Percentiles rank a stretch among this genome's conserved stretches.
These are phyloP conservation scores for Juglanconis oblonga DNA, from an alignment of 2,329 filamentous ascomycete species.

Conservation along the genomic window DNA sequence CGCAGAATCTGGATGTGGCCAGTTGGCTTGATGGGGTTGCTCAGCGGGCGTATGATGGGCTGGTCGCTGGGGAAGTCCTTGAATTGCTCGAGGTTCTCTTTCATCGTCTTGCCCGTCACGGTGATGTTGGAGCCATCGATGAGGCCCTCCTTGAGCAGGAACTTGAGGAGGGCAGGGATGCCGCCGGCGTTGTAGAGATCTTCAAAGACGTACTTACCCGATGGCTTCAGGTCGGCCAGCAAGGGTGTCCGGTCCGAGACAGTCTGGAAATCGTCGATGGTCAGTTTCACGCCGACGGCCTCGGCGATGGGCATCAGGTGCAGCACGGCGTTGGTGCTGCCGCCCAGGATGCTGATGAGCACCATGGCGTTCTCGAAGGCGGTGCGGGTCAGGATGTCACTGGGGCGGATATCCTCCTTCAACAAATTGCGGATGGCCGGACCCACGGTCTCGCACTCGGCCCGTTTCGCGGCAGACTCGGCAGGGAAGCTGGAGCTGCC, in stretches of 20 bases:
- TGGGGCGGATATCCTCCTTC: slow-evolving; percentile 72
- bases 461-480: slow-evolving; percentile 66
- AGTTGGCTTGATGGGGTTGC: slow-evolving; percentile 80
- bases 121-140: slow-evolving; percentile 79
- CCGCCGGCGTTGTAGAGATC: slow-evolving; percentile 83
- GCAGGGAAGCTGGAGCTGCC: slow-evolving; percentile 79
- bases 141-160: slow-evolving; percentile 78
- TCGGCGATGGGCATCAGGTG: slow-evolving; percentile 83
- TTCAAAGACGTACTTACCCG: slow-evolving; percentile 83
- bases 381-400: slow-evolving; percentile 74
- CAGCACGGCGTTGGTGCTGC: slow-evolving; percentile 82
- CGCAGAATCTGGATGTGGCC: slow-evolving; percentile 88
- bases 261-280: slow-evolving; percentile 81
- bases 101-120: slow-evolving; percentile 85
- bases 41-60: slow-evolving; percentile 74
- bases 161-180: slow-evolving; percentile 82
- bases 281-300: slow-evolving; percentile 75
- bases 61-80: slow-evolving; percentile 74
- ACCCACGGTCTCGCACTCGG: slow-evolving; percentile 71
- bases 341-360: slow-evolving; percentile 76
- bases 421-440: slow-evolving; percentile 72
- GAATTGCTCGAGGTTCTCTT: slow-evolving; percentile 76
- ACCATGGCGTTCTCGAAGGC: slow-evolving; percentile 86
- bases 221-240: slow-evolving; percentile 80
- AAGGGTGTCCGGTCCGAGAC: slow-evolving; percentile 77